Base-by-base conservation (phyloP, 139 green algal genomes). In the Ettlia oleoabundans region DNA sequence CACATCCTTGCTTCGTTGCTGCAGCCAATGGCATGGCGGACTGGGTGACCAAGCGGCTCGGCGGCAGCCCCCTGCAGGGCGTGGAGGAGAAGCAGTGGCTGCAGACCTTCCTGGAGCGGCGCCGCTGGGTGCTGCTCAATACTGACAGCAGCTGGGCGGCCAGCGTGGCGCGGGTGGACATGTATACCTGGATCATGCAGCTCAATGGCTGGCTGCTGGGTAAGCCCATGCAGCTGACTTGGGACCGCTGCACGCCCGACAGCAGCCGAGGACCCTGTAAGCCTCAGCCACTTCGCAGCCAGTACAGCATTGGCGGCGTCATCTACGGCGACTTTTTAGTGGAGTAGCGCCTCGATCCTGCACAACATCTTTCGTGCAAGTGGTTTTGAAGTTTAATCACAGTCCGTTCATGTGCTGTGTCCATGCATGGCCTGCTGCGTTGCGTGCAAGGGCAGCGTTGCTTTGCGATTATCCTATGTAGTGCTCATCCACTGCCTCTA, bases 141-240 rank as follows among this genome's bases (percentile, higher is more conserved):
- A 53, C 13, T 9, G 33, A 53, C 4, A 6, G 22, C 32, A 47
- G 7, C 32, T 79, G 72, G 72, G 72, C 72, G 19, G 51, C 15
- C 6, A 40, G 51, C 22, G 72, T 47, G 21, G 26, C 55, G 24
- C 72, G 72, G 1, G 72, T 79, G 72, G 72, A 79, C 51, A 3
- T 66, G 18, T 79, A 67, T 30, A 37, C 70, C 43, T 77, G 70
- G 70, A 38, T 77, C 26, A 15, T 40, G 42, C 70, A 77, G 70
- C 40, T 64, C 42, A 26, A 26, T 24, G 67, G 40, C 24, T 35
- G 2, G 13, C 15, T 24, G 67, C 35, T 72, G 65, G 22, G 32
- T 19, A 42, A 72, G 6, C 65, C 35, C 19, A 30, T 72, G 7
- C 10, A n/a, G 15, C 70, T 77, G 13, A 28, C 3, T 28, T 77